Percentiles rank a stretch among this genome's conserved stretches.
These are phyloP conservation scores for Drechmeria coniospora DNA, from an alignment of 2,329 filamentous ascomycete species.

Conservation along the genomic window DNA sequence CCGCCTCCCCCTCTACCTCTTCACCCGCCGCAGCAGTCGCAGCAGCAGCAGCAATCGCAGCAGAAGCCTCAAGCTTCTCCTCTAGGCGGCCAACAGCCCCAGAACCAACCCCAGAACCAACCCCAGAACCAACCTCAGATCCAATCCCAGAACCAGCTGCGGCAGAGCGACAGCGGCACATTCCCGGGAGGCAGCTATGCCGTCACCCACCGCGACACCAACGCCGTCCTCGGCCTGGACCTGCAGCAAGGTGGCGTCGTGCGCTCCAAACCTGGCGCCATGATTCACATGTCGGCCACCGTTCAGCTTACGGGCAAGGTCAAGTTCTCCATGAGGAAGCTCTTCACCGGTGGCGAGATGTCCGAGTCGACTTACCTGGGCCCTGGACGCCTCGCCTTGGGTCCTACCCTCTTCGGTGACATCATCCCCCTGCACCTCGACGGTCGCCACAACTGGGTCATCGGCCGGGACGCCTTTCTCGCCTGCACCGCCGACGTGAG, in stretches of 20 bases:
- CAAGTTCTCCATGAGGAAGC: constrained; percentile 9
- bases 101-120: no score
- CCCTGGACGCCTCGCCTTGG: constrained; percentile 6
- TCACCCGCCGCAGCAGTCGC: no score
- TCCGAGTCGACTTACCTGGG: constrained; percentile 7
- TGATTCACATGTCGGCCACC: constrained; percentile 9
- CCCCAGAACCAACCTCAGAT: no score
- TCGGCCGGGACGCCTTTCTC: constrained; percentile 8
- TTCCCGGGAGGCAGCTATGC: constrained; percentile 7
- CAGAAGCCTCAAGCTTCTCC: no score
- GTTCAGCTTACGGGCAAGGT: constrained; percentile 7
- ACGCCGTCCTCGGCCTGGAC: constrained; percentile 7
- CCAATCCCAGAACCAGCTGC: no score
- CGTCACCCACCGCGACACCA: constrained; percentile 7
- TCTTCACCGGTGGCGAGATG: constrained; percentile 8
- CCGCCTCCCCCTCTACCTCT: no score
- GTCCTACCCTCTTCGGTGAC: constrained; percentile 8
- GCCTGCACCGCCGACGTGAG: constrained; percentile 7
- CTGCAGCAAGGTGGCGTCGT: constrained; percentile 5
- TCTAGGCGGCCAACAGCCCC: no score
- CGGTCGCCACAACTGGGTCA: constrained; percentile 5
- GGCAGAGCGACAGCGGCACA: constrained; percentile 1
- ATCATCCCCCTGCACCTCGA: constrained; percentile 8
- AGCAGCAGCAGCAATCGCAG: no score
- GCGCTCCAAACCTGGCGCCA: constrained; percentile 7